Conservation (phyloP, 805 yeast species). For the Candida sphagnicola region DNA sequence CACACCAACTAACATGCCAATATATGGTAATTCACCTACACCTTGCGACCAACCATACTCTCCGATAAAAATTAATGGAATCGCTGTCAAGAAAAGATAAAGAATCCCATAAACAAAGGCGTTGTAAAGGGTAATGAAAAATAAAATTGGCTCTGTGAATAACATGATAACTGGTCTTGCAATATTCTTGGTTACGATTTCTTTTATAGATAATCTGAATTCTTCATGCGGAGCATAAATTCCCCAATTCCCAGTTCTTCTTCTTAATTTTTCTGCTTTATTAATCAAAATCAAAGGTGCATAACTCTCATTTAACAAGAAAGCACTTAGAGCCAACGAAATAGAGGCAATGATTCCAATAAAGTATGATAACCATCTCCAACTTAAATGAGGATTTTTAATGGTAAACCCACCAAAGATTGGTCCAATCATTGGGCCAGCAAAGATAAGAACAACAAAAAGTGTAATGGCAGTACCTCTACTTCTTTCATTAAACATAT, state of each 20-base stretch:
- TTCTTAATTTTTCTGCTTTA: slow-evolving; percentile 33
- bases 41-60: slow-evolving; percentile 62
- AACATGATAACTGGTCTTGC: slow-evolving; percentile 38
- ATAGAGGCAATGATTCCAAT: slow-evolving; percentile 36
- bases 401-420: slow-evolving; percentile 47
- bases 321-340: slow-evolving; percentile 29
- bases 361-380: slow-evolving; percentile 60
- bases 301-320: slow-evolving; percentile 35
- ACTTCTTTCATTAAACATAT: slow-evolving; percentile 58
- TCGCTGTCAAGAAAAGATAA: slow-evolving; percentile 42
- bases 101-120: slow-evolving; percentile 48
- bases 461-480: slow-evolving; percentile 76
- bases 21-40: slow-evolving; percentile 72
- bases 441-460: slow-evolving; percentile 69
- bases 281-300: slow-evolving; percentile 32
- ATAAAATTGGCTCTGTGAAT: slow-evolving; percentile 38
- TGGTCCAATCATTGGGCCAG: slow-evolving; percentile 82
- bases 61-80: slow-evolving; percentile 42
- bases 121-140: slow-evolving; percentile 41
- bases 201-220: slow-evolving; percentile 23
- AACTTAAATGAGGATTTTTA: slow-evolving; percentile 35
- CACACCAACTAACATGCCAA: slow-evolving; percentile 71
- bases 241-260: slow-evolving; percentile 40
- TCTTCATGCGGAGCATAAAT: slow-evolving; percentile 38
- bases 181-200: slow-evolving; percentile 32